Evolutionary conservation across 140 eudicot genomes (phyloP).

Genomic region (Erigeron philadelphicus): DNA sequence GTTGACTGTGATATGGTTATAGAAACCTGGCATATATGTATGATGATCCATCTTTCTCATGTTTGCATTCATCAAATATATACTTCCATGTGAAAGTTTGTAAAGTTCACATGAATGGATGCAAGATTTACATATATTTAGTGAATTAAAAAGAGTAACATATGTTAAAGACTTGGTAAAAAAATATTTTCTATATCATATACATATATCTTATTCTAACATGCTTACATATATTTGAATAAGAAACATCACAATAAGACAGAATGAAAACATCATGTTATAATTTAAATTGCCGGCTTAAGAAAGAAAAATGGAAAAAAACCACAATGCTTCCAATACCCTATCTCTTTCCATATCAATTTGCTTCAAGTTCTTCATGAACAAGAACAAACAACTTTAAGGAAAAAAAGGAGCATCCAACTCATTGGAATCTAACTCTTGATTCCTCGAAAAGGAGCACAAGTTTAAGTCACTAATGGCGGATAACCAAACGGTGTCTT

Average conservation of each 20-base stretch:
- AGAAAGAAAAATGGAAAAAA: neutral
- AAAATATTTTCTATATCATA: neutral
- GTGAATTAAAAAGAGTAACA: no score
- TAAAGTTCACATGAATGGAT: no score
- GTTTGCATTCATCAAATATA: no score
- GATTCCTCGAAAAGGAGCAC: constrained; percentile 4
- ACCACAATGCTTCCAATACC: constrained; percentile 15
- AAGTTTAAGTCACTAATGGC: constrained; percentile 24
- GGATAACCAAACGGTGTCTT: constrained; percentile 18
- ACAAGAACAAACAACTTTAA: constrained; percentile 9
- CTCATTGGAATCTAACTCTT: constrained; percentile 5
- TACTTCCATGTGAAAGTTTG: no score
- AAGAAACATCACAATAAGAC: constrained; percentile 2
- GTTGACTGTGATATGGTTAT: no score
- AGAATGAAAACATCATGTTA: constrained; percentile 25
- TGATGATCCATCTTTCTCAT: no score
- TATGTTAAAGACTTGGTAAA: no score
- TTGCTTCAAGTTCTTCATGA: constrained; percentile 21
- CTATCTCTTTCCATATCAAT: constrained; percentile 13
- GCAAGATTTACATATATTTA: no score
- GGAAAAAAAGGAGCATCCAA: neutral
- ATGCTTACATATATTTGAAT: neutral
- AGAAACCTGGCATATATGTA: no score
- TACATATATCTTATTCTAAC: neutral
- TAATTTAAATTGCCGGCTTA: constrained; percentile 31